Base-by-base conservation (phyloP, 495 filamentous ascomycete species). In the Cenococcum geophilum region DNA sequence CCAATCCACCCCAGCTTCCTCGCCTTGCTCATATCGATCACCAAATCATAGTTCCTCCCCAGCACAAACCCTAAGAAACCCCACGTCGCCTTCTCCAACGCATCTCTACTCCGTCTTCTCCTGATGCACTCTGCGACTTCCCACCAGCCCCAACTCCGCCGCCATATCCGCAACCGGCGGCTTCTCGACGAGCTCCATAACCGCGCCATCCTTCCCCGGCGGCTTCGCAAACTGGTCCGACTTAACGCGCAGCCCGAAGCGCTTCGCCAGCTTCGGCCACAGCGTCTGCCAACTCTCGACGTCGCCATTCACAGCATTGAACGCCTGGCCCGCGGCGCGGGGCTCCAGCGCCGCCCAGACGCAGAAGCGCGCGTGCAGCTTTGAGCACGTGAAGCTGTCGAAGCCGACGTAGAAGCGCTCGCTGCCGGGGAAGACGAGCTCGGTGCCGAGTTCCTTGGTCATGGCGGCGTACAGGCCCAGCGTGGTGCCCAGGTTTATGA, bases 11-110 rank as follows among this genome's bases (percentile, higher is more conserved):
- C 78, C 34, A 71, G 51, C 70, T 76, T 78, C 62, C 81, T 75
- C 12, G 82, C 82, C 68, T 84, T 85, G 58, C 77, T 81, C 80
- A 85, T 83, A 58, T 73, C 80, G 27, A 75, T 64, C 21, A 84
- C 74, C 42, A 79, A 18, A 65, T 76, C 72, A 51, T 74, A 84
- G 45, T 77, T 73, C 52, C 81, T 67, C 1, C 80, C 80, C 25
- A 85, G 66, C 5, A 78, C 69, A 55, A 81, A 81, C 1, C 71
- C 76, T 50, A 78, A 22, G 62, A 83, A 83, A 0, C 59, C 71
- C 81, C 82, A 84, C 0, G 81, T 83, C n/a, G 78, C 83, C 65
- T 79, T 78, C 59, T 78, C 77, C 61, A 82, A 77, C 0, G 72
- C 76, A 25, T 76, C 71, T 75, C 57, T 75, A 69, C 62, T 74